These are phyloP conservation scores for Pseudophaeomoniella oleicola DNA, from an alignment of 2,329 filamentous ascomycete species.

Conservation along the genomic window DNA sequence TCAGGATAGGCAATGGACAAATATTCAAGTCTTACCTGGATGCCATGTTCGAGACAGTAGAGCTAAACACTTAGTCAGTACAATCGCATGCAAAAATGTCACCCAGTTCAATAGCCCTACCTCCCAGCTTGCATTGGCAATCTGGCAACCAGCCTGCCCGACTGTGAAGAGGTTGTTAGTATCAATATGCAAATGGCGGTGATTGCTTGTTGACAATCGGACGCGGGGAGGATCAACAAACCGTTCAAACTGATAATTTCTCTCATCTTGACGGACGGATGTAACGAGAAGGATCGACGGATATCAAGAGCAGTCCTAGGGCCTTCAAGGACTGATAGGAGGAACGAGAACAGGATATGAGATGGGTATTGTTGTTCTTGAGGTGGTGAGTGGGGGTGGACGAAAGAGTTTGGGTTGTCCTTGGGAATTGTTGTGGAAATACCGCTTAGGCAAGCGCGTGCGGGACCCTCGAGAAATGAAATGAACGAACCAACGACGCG, in stretches of 20 bases:
- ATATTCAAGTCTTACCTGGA: slow-evolving; percentile 56
- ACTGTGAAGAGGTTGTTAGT: slow-evolving; percentile 41
- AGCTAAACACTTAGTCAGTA: slow-evolving; percentile 60
- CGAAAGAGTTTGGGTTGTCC: not conserved
- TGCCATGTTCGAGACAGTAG: slow-evolving; percentile 99
- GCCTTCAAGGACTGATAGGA: slow-evolving; percentile 8
- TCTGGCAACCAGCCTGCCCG: slow-evolving; percentile 99
- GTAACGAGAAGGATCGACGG: slow-evolving; percentile 11
- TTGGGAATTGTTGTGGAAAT: slow-evolving; percentile 8
- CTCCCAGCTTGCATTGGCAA: slow-evolving; percentile 99
- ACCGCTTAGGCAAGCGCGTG: slow-evolving; percentile 6
- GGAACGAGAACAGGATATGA: slow-evolving; percentile 11
- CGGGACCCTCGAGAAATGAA: not conserved
- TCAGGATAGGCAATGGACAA: slow-evolving; percentile 3
- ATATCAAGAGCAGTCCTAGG: slow-evolving; percentile 3
- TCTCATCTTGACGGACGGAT: slow-evolving; percentile 78
- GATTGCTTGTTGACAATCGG: slow-evolving; percentile 11
- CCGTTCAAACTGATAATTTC: slow-evolving; percentile 99
- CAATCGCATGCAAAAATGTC: too few species aligned
- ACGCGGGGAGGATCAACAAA: slow-evolving; percentile 35
- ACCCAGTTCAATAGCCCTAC: too few species aligned
- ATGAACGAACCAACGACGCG: too few species aligned
- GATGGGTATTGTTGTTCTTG: slow-evolving; percentile 6
- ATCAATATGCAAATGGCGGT: slow-evolving; percentile 4
- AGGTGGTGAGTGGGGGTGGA: not conserved